A percentile compares a stretch with the other conserved stretches of the same genome.
phyloP scores from a whole-genome alignment of 139 green algal genomes.

The Coelastrella sp. region DNA sequence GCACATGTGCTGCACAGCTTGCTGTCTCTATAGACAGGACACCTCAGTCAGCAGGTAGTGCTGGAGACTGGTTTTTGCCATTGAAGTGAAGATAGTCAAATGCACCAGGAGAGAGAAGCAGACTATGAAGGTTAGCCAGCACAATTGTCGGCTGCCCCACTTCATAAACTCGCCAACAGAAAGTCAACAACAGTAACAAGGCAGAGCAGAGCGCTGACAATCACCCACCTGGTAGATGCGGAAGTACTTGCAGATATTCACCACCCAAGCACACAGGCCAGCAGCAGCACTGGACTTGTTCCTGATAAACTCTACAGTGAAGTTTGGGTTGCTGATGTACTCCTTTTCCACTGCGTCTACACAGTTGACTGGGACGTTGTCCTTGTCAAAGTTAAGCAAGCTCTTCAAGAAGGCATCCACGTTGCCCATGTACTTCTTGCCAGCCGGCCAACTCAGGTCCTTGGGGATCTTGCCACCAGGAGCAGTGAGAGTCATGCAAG shows the following conservation, averaged over 20 bases:
- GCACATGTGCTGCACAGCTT: neutral
- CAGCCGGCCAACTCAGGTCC: constrained; percentile 86
- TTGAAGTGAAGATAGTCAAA: no score
- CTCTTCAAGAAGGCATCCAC: constrained; percentile 90
- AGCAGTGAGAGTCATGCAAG: constrained; percentile 89
- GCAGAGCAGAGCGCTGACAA: no score
- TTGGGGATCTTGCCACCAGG: constrained; percentile 87
- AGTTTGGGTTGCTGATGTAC: constrained; percentile 82
- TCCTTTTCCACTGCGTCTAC: constrained; percentile 70
- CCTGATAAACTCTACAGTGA: constrained; percentile 85
- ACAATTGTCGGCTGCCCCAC: no score
- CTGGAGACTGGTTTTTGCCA: no score
- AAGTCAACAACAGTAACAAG: no score
- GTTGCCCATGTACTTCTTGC: constrained; percentile 94
- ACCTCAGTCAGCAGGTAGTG: neutral
- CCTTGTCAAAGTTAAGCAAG: constrained; percentile 93
- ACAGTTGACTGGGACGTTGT: constrained; percentile 84
- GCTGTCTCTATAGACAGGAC: neutral
- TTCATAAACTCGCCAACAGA: no score
- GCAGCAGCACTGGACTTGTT: constrained; percentile 90
- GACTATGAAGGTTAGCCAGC: no score
- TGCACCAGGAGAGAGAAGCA: no score
- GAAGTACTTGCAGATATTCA: constrained; percentile 97
- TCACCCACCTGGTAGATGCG: constrained; percentile 87
- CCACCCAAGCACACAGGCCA: constrained; percentile 90